Evolutionary conservation across 352 stramenopile genomes (phyloP), one percentile per base, ranked within the genome.

Genomic region (Phytophthora multivora): DNA sequence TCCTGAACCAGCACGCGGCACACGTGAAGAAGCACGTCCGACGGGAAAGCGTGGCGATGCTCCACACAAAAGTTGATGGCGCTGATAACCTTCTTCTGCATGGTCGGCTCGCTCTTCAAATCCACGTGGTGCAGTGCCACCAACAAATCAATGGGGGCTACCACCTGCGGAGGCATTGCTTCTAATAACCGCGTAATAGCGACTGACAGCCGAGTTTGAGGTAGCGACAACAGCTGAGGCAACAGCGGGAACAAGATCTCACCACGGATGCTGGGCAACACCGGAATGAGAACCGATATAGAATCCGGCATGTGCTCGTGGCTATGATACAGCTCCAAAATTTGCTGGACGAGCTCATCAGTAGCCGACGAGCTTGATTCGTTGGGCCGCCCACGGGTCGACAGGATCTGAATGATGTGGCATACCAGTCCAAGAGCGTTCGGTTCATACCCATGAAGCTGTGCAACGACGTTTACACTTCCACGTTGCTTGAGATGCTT

Each of bases 31-130:
- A 93, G 67, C 16, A 91, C 81, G 31, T 93, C 85, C 9, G 82
- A 77, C 11, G 85, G 83, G 57, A 94, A 94, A 41, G 81, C 85
- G 43, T 90, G 83, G 21, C 82, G 81, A 69, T 94, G 77, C 59
- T 91, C 81, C 39, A 92, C 71, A 46, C 85, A 94, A 46, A 90
- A 82, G 51, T 90, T 90, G 46, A 94, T 92, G 8, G 83, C 85
- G 21, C 61, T 64, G 55, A 92, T 90, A 26, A 87, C 80, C 39
- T 85, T 84, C 65, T 94, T 92, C 65, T 94, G 85, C 72, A 90
- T 83, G 15, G 45, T 73, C 33, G 72, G 55, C 40, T 94, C 85
- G 39, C 59, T 76, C 61, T 79, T 84, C n/a, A 91, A 59, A 57
- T 90, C 81, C 13, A 92, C 75, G 63, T 90, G 79, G 69, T 94